Percentiles rank a stretch among this genome's conserved stretches.
These are phyloP conservation scores for Cutaneotrichosporon dermatis DNA, from an alignment of 1,284 basidiomycete species.

Conservation along the genomic window DNA sequence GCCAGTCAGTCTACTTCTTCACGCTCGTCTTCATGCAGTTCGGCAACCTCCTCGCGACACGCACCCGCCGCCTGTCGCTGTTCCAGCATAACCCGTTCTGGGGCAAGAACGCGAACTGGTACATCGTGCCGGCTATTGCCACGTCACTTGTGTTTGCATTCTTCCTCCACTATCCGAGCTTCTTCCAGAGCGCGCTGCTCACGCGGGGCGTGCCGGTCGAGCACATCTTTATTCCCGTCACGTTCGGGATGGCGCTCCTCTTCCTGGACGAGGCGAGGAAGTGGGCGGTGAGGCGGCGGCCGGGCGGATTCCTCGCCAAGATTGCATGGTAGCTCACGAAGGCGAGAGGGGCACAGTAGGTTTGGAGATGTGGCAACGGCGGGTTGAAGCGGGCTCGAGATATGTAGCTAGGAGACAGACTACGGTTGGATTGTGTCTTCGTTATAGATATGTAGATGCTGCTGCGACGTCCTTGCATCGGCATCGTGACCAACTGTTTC, in stretches of 20 bases:
- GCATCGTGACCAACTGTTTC: too few species aligned
- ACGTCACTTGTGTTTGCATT: constrained; percentile 52
- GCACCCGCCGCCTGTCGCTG: constrained; percentile 55
- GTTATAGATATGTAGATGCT: not conserved
- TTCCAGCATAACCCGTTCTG: constrained; percentile 52
- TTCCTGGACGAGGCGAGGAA: constrained; percentile 51
- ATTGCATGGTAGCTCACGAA: constrained; percentile 46
- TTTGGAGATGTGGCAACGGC: too few species aligned
- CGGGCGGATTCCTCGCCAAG: constrained; percentile 44
- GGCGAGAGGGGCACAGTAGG: not conserved
- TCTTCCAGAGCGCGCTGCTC: constrained; percentile 58
- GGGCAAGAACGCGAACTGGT: constrained; percentile 44
- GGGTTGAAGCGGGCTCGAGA: too few species aligned
- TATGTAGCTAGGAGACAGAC: too few species aligned
- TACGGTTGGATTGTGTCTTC: too few species aligned
- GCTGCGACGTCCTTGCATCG: not conserved
- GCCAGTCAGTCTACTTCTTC: constrained; percentile 58
- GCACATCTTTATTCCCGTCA: constrained; percentile 54
- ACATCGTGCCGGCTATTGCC: constrained; percentile 54
- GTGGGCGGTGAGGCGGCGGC: constrained; percentile 45
- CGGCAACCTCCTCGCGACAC: constrained; percentile 56
- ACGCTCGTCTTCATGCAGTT: constrained; percentile 67
- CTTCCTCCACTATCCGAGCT: constrained; percentile 58
- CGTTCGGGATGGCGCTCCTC: constrained; percentile 39
- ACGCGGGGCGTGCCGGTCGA: constrained; percentile 56